Evolutionary conservation across 129 eudicot species (phyloP).

Genomic region (Ambrosia artemisiifolia): DNA sequence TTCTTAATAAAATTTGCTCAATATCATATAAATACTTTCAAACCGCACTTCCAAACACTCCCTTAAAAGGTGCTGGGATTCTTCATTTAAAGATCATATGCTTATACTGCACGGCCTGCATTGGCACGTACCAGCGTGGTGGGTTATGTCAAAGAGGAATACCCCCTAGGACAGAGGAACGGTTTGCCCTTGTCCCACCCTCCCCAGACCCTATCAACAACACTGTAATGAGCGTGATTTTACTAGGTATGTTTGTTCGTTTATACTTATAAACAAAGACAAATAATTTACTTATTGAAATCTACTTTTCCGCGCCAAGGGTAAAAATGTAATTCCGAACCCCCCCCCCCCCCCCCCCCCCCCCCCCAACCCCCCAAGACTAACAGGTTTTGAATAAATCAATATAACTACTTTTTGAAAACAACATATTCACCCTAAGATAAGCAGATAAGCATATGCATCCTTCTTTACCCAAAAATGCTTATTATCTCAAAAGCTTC

Average conservation of each 20-base stretch:
- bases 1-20: neutral
- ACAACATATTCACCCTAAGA: neutral
- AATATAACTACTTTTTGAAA: neutral
- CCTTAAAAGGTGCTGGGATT: neutral
- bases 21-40: neutral
- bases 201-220: too few species aligned
- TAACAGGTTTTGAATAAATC: neutral
- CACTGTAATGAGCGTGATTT: too few species aligned
- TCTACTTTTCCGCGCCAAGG: too few species aligned
- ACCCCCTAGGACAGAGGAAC: too few species aligned
- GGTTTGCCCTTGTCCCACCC: too few species aligned
- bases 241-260: neutral
- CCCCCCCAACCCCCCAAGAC: neutral
- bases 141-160: too few species aligned
- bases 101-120: too few species aligned
- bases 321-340: neutral
- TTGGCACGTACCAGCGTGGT: too few species aligned
- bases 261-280: neutral
- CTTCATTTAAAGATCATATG: neutral
- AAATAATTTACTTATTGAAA: neutral
- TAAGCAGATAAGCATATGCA: neutral
- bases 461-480: neutral
- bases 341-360: too few species aligned
- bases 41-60: slow-evolving; percentile 1
- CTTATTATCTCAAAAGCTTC: neutral